phyloP scores from a whole-genome alignment of 2,329 filamentous ascomycete species.

The Neonectria ditissima region DNA sequence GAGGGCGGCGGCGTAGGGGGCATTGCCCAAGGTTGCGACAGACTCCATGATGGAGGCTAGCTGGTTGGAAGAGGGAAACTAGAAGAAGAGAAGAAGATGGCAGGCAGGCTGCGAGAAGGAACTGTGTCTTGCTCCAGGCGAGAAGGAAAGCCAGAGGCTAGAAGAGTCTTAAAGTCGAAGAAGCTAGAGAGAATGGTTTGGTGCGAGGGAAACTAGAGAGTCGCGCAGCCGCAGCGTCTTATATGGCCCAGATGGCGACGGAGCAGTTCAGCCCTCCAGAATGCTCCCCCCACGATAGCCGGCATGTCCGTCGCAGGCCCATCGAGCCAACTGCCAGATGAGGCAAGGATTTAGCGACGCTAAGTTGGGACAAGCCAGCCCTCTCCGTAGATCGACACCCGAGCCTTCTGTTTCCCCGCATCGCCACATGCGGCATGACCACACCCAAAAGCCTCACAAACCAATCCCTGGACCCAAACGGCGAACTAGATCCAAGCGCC shows the following conservation, averaged over 20 bases:
- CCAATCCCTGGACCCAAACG: no score
- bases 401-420: no score
- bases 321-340: slow-evolving; percentile 27
- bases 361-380: no score
- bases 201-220: background rate
- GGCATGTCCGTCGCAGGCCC: no score
- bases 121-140: background rate
- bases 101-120: background rate
- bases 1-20: slow-evolving; percentile 32
- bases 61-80: background rate
- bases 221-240: background rate
- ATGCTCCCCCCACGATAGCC: no score
- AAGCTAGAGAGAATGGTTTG: background rate
- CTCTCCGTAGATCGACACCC: no score
- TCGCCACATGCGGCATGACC: no score
- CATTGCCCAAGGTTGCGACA: slow-evolving; percentile 27
- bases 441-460: no score
- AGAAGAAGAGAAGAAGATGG: slow-evolving; percentile 2
- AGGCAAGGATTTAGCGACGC: slow-evolving; percentile 26
- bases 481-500: no score
- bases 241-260: background rate
- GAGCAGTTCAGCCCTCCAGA: no score
- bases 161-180: background rate
- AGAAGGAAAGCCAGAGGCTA: background rate
- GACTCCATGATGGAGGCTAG: slow-evolving; percentile 9